Evolutionary conservation across 805 yeast species (phyloP).

Genomic region (Teunomyces gatunensis): DNA sequence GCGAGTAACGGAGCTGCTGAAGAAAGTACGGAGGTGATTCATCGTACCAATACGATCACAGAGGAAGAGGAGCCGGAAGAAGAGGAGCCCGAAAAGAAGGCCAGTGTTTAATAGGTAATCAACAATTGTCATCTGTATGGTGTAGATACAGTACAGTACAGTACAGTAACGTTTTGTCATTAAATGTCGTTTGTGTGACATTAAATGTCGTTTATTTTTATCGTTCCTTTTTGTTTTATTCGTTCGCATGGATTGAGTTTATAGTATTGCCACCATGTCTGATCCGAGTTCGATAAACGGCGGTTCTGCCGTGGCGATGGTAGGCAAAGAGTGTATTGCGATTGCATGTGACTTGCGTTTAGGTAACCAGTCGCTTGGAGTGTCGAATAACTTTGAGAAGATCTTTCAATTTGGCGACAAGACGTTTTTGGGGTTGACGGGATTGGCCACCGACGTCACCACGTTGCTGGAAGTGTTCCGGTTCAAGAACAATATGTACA

Average conservation of each 20-base stretch:
- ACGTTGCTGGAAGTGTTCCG: slow-evolving; percentile 82
- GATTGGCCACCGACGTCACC: slow-evolving; percentile 90
- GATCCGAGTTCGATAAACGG: slow-evolving; percentile 82
- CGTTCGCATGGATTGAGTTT: not conserved
- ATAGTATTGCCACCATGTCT: slow-evolving; percentile 44
- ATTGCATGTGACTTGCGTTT: slow-evolving; percentile 93
- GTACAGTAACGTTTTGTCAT: not conserved
- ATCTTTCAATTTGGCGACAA: slow-evolving; percentile 77
- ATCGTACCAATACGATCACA: slow-evolving; percentile 35
- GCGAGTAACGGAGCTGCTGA: slow-evolving; percentile 9
- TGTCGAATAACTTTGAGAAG: slow-evolving; percentile 91
- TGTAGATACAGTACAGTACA: not conserved
- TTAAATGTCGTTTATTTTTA: too few relatives aligned
- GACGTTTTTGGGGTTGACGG: slow-evolving; percentile 88
- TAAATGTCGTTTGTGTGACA: too few relatives aligned
- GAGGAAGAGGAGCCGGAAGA: slow-evolving; percentile 41
- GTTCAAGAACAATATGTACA: slow-evolving; percentile 82
- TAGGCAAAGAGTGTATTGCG: slow-evolving; percentile 97
- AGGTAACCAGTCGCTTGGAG: slow-evolving; percentile 91
- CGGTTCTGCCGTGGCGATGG: slow-evolving; percentile 98
- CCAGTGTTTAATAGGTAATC: slow-evolving; percentile 2
- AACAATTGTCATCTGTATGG: not conserved
- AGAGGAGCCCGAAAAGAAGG: slow-evolving; percentile 6
- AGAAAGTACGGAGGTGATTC: slow-evolving; percentile 18
- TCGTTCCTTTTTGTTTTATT: not conserved